phyloP scores from a whole-genome alignment of 108 stramenopile species.

The Cyclotella choctawhatcheeana region DNA sequence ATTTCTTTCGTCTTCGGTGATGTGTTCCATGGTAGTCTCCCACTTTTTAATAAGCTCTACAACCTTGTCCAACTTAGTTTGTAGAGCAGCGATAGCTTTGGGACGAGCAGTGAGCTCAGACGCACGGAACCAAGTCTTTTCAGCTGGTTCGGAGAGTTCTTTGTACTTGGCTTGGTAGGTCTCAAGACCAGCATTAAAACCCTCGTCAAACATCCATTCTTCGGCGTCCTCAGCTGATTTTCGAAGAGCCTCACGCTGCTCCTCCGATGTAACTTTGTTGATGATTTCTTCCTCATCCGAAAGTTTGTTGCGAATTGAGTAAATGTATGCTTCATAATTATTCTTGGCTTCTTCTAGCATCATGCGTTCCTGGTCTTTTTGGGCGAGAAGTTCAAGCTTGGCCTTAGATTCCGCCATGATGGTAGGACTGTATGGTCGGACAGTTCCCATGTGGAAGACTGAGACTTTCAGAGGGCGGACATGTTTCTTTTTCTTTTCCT shows the following conservation, averaged over 20 bases:
- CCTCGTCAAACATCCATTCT: slow-evolving; percentile 98
- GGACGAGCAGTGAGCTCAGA: slow-evolving; percentile 85
- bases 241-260: slow-evolving; percentile 88
- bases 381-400: slow-evolving; percentile 77
- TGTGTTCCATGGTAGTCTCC: slow-evolving; percentile 84
- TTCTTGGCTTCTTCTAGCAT: slow-evolving; percentile 93
- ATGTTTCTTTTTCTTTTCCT: slow-evolving; percentile 87
- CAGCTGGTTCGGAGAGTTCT: slow-evolving; percentile 83
- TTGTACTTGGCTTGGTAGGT: slow-evolving; percentile 83
- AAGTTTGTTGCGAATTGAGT: slow-evolving; percentile 86
- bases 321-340: slow-evolving; percentile 94
- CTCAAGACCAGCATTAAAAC: slow-evolving; percentile 83
- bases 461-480: slow-evolving; percentile 65
- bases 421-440: slow-evolving; percentile 70
- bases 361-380: slow-evolving; percentile 86
- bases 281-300: slow-evolving; percentile 83
- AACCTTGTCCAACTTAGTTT: slow-evolving; percentile 65
- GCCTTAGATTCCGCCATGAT: slow-evolving; percentile 82
- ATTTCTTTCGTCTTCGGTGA: slow-evolving; percentile 92
- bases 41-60: slow-evolving; percentile 85
- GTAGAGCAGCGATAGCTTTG: slow-evolving; percentile 72
- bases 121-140: slow-evolving; percentile 84
- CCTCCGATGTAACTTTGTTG: slow-evolving; percentile 88
- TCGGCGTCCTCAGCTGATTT: slow-evolving; percentile 80
- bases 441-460: slow-evolving; percentile 58